Base-by-base conservation (phyloP, 805 yeast species). In the Zygoascus tannicola region DNA sequence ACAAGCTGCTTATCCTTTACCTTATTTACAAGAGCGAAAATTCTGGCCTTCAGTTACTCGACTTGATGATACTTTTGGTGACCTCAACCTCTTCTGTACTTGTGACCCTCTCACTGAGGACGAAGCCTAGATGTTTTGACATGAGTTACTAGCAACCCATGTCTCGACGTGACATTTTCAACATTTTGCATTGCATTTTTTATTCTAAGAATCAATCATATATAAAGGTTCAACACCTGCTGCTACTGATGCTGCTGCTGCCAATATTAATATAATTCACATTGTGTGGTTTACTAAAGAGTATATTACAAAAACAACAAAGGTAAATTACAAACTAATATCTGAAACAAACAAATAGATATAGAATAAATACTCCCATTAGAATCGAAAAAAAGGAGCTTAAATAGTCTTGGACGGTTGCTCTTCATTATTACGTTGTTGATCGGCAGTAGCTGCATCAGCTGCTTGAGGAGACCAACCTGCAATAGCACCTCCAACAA, bases 11-110 rank as follows among this genome's bases (percentile, higher is more conserved):
- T 92, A 78, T 63, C 97, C 98, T 41, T 69, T 86, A 46, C 75
- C 81, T n/a, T 76, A 71, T 58, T 73, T 92, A 60, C 77, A 74
- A 57, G 66, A 70, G 21, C 71, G 80, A 63, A 92, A 92, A 66
- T 83, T 87, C 61, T 92, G 98, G 98, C 97, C 98, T 32, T 72
- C 87, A 0, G 97, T 88, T 36, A 75, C 95, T 8, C 78, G 98
- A 64, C 74, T 90, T 44, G 95, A 92, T 61, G 98, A 92, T 60
- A 82, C 94, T 3, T 90, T 81, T 56, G 98, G 98, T 52, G 98
- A 92, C 62, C 70, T 81, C 74, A 80, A 92, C 66, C 72, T 90
- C 64, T 70, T 88, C 64, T 92, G 98, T 69, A 87, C 96, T 21
- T 90, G 98, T 47, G 71, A 66, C 39, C 54, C 54, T 8, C 38